These are phyloP conservation scores for Colletotrichum cuscutae DNA, from an alignment of 2,329 filamentous ascomycete genomes.

Conservation along the genomic window DNA sequence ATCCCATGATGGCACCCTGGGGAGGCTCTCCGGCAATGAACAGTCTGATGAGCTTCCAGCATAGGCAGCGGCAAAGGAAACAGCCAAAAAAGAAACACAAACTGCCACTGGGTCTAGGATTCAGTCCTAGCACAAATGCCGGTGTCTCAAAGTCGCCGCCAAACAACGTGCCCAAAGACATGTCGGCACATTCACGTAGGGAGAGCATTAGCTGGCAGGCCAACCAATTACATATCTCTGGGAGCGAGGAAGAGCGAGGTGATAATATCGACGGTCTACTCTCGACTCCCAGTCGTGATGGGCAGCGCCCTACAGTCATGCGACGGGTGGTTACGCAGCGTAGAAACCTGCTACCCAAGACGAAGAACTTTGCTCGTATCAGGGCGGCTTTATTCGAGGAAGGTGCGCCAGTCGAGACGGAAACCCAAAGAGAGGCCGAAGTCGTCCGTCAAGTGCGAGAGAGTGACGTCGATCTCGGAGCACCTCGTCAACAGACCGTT, in stretches of 20 bases:
- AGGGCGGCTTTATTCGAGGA: constrained; percentile 91
- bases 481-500: constrained; percentile 55
- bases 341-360: constrained; percentile 93
- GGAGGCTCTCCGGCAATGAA: constrained; percentile 76
- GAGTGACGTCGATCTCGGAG: constrained; percentile 76
- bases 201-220: constrained; percentile 93
- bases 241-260: constrained; percentile 77
- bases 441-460: constrained; percentile 96
- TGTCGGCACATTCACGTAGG: constrained; percentile 67
- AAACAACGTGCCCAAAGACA: constrained; percentile 49
- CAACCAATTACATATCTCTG: constrained; percentile 84
- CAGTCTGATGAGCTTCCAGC: constrained; percentile 84
- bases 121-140: constrained; percentile 53
- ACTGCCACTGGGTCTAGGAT: constrained; percentile 61
- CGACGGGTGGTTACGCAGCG: constrained; percentile 85
- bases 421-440: constrained; percentile 90
- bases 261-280: constrained; percentile 66
- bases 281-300: constrained; percentile 59
- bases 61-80: constrained; percentile 79
- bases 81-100: constrained; percentile 67
- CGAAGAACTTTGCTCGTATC: constrained; percentile 94
- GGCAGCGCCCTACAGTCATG: constrained; percentile 77
- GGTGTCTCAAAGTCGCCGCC: constrained; percentile 80
- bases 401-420: constrained; percentile 85
- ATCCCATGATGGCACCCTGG: constrained; percentile 69